phyloP scores from a whole-genome alignment of 1,284 basidiomycete genomes.

The Schizophyllum commune region DNA sequence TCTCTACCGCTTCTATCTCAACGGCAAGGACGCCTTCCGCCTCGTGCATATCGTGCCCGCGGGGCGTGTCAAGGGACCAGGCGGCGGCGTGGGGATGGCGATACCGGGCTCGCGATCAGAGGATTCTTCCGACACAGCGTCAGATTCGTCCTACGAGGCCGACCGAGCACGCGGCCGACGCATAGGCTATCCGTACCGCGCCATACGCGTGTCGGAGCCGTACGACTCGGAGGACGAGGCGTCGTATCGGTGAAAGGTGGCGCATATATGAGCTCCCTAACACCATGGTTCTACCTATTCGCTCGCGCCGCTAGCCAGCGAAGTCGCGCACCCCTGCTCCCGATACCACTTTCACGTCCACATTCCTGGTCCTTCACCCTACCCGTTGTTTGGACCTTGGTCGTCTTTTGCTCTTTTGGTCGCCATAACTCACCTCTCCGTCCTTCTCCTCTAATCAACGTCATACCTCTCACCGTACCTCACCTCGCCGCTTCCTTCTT shows the following conservation, averaged over 20 bases:
- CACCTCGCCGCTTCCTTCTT: no score
- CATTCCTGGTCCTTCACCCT: background rate
- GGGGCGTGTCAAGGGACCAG: no score
- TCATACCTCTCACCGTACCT: no score
- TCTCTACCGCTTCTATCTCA: constrained; percentile 92
- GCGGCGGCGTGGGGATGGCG: no score
- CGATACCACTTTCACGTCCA: background rate
- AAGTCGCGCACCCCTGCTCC: background rate
- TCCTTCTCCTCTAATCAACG: no score
- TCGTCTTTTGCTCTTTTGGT: no score
- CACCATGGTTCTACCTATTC: no score
- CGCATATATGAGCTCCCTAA: no score
- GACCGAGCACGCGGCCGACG: constrained; percentile 1
- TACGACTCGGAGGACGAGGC: constrained; percentile 11
- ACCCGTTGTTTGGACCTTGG: no score
- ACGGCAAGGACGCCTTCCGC: constrained; percentile 82
- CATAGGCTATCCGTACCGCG: constrained; percentile 4
- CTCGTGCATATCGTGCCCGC: constrained; percentile 56
- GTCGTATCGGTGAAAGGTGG: constrained; percentile 8
- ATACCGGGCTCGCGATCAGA: constrained; percentile 1
- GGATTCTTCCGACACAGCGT: constrained; percentile 8
- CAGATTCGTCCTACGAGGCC: constrained; percentile 9
- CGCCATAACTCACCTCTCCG: no score
- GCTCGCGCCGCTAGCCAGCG: no score
- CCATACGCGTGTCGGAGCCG: constrained; percentile 9